Evolutionary conservation across 169 alveolate species (phyloP), one percentile per base, ranked within the genome.

Genomic region (Plasmodium cynomolgi): DNA sequence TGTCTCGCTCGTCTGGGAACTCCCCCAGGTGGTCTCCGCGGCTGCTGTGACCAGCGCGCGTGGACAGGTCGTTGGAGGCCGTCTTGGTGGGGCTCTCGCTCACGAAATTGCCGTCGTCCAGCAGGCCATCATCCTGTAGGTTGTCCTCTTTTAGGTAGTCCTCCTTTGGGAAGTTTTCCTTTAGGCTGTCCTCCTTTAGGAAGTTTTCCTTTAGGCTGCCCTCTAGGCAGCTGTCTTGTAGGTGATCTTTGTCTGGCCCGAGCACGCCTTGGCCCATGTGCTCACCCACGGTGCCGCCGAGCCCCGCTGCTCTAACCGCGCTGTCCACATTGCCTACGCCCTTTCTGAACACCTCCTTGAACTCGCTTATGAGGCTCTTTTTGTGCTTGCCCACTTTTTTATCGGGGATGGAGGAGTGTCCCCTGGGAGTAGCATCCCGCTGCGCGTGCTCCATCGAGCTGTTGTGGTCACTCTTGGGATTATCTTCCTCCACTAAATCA

Each of bases 311-410:
- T 62, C 77, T 5, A 23, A n/a, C 34, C 34, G 34, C 77, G 77
- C 13, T 68, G 20, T 26, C 47, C 5, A 29, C 23, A 15, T 29
- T 77, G 31, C 20, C 58, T 37, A 20, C 58, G 5, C 58, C 33
- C 71, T 77, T 77, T 20, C 58, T 77, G 50, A 77, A 77, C 1
- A 33, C 58, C 15, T 29, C 58, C 50, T 39, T 77, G 39, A 77
- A 77, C 41, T 77, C 84, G 29, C 58, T 77, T 77, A 77, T 77
- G 26, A 77, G 71, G 33, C 50, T 77, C 13, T 77, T 77, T 77
- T 37, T 77, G 29, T 37, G 26, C 29, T 77, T 77, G n/a, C 50
- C 33, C 26, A 33, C 4, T 11, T 77, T 77, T 77, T 77, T 77
- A 54, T 33, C n/a, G 1, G 2, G 17, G 71, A 20, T 7, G 31